Evolutionary conservation across 2,329 filamentous ascomycete species (phyloP).

Genomic region (Tolypocladium paradoxum): DNA sequence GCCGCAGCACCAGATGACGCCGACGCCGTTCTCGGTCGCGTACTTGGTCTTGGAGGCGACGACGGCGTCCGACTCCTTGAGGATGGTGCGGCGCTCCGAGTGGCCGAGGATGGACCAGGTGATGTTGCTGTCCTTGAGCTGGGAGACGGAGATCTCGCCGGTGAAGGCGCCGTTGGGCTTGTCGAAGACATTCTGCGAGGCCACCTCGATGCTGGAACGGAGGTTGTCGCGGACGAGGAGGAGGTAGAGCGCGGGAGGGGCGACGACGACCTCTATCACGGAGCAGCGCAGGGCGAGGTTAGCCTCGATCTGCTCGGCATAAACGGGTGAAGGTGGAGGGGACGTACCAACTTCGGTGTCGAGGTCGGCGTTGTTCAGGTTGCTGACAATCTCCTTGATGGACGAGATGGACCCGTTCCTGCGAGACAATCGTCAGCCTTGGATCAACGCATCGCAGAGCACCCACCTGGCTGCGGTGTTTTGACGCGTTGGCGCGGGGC

Average conservation of each 20-base stretch:
- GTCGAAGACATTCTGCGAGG: conserved; percentile 95
- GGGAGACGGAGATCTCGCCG: conserved; percentile 85
- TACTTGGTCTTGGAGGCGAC: conserved; percentile 92
- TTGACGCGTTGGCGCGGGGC: conserved; percentile 10
- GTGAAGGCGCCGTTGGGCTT: conserved; percentile 96
- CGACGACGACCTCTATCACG: conserved; percentile 76
- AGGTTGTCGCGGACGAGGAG: conserved; percentile 72
- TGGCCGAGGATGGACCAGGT: conserved; percentile 89
- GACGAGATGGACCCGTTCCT: conserved; percentile 91
- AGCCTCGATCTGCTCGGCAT: conserved; percentile 1
- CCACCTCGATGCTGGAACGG: conserved; percentile 67
- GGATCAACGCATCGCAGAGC: background rate
- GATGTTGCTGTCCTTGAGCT: conserved; percentile 82
- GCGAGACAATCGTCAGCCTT: conserved; percentile 4
- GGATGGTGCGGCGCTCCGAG: conserved; percentile 85
- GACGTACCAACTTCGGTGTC: conserved; percentile 62
- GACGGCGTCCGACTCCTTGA: conserved; percentile 76
- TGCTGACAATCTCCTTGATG: conserved; percentile 82
- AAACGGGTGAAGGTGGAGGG: background rate
- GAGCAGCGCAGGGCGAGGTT: background rate
- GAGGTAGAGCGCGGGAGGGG: conserved; percentile 85
- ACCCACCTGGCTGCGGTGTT: conserved; percentile 15
- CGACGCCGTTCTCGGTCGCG: conserved; percentile 74
- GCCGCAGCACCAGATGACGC: conserved; percentile 94
- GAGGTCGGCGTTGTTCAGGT: conserved; percentile 77